Evolutionary conservation across 1,139 yeast species (phyloP).

Genomic region (Yamadazyma atmosphaerica): DNA sequence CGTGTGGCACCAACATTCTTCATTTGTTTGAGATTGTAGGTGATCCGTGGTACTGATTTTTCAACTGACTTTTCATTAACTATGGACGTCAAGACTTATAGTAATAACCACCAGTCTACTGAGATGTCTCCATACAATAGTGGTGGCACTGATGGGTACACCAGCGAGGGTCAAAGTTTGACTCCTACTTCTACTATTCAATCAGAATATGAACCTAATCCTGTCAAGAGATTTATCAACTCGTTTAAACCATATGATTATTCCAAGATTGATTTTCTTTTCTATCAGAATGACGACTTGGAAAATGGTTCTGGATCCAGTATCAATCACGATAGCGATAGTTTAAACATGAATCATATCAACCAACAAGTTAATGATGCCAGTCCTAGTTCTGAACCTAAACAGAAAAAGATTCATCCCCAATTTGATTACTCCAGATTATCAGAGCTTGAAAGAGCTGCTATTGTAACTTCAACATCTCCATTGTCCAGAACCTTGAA

Average conservation of each 20-base stretch:
- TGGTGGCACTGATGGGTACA: conserved; percentile 8
- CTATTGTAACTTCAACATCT: conserved; percentile 30
- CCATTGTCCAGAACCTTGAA: conserved; percentile 35
- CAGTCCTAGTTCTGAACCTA: conserved; percentile 8
- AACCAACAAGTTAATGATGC: background rate
- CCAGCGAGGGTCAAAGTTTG: conserved; percentile 9
- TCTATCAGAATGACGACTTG: conserved; percentile 14
- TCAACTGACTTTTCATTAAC: background rate
- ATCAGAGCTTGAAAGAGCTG: conserved; percentile 32
- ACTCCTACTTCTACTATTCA: conserved; percentile 12
- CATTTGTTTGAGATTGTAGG: background rate
- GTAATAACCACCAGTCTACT: conserved; percentile 2
- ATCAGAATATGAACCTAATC: conserved; percentile 20
- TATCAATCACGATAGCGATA: background rate
- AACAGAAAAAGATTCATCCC: conserved; percentile 20
- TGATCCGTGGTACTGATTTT: background rate
- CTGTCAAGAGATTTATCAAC: conserved; percentile 23
- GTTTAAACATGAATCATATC: background rate
- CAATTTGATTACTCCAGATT: conserved; percentile 30
- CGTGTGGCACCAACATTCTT: no score
- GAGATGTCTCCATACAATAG: conserved; percentile 13
- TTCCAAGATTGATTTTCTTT: conserved; percentile 20
- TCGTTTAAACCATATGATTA: conserved; percentile 31
- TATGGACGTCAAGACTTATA: conserved; percentile 8
- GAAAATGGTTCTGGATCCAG: conserved; percentile 7